These are phyloP conservation scores for Conticribra weissflogii DNA, from an alignment of 108 stramenopile species.

Conservation along the genomic window DNA sequence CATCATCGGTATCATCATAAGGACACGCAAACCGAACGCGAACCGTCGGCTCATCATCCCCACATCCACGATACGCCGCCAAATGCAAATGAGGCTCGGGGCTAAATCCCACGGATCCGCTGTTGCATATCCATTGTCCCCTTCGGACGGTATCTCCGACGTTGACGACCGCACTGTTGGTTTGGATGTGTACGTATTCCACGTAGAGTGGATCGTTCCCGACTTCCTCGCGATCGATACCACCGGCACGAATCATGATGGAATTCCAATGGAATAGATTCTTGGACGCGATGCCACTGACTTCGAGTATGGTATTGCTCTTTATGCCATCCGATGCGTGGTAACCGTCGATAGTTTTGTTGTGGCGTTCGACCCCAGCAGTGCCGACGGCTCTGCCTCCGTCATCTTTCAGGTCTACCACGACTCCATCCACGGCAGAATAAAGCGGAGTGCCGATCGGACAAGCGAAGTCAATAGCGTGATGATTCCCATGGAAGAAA, in stretches of 20 bases:
- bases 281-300: conserved; percentile 81
- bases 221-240: not conserved
- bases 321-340: too few species aligned
- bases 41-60: conserved; percentile 64
- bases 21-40: conserved; percentile 57
- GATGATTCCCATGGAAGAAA: conserved; percentile 84
- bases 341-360: too few species aligned
- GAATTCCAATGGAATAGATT: conserved; percentile 90
- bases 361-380: conserved; percentile 1
- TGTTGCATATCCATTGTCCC: conserved; percentile 74
- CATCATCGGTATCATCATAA: not conserved
- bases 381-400: not conserved
- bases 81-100: conserved; percentile 89
- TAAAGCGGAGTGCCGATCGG: conserved; percentile 79
- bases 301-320: conserved; percentile 29
- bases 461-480: conserved; percentile 88
- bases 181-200: conserved; percentile 87
- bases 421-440: conserved; percentile 70
- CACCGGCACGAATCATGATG: conserved; percentile 63
- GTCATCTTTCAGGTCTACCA: conserved; percentile 62
- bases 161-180: conserved; percentile 53
- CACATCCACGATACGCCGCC: conserved; percentile 66
- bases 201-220: conserved; percentile 61
- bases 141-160: conserved; percentile 64
- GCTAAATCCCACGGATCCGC: conserved; percentile 81